A percentile compares a stretch with the other conserved stretches of the same genome.
These are phyloP conservation scores for Cordyceps farinosa DNA, from an alignment of 2,329 filamentous ascomycete genomes.

Conservation along the genomic window DNA sequence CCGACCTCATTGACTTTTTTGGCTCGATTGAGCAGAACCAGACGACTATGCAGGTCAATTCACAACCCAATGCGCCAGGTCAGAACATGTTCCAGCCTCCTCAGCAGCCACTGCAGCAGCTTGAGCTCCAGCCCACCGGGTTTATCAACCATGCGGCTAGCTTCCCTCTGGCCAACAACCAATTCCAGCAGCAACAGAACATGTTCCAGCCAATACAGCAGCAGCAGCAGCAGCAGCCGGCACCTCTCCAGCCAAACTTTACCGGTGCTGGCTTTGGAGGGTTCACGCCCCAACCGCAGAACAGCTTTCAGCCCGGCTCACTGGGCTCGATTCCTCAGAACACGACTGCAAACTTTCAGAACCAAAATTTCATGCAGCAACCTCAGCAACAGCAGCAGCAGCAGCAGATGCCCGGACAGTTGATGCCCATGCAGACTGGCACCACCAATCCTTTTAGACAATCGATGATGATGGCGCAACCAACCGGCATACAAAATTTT, in stretches of 20 bases:
- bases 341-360: slow-evolving; percentile 49
- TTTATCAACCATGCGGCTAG: slow-evolving; percentile 9
- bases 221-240: slow-evolving; percentile 37
- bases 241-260: slow-evolving; percentile 46
- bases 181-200: slow-evolving; percentile 31
- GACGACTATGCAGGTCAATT: slow-evolving; percentile 57
- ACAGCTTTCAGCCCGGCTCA: slow-evolving; percentile 48
- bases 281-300: slow-evolving; percentile 61
- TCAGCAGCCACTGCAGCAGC: slow-evolving; percentile 25
- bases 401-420: slow-evolving; percentile 25
- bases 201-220: slow-evolving; percentile 37
- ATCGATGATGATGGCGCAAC: slow-evolving; percentile 70
- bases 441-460: slow-evolving; percentile 91
- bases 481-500: slow-evolving; percentile 43
- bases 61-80: slow-evolving; percentile 29
- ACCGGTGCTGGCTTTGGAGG: slow-evolving; percentile 80
- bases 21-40: slow-evolving; percentile 89
- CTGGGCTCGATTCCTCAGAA: slow-evolving; percentile 59
- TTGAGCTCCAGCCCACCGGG: slow-evolving; percentile 21
- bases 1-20: slow-evolving; percentile 91
- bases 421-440: slow-evolving; percentile 24
- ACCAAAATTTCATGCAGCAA: slow-evolving; percentile 21
- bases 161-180: slow-evolving; percentile 24
- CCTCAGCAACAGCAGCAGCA: slow-evolving; percentile 23
- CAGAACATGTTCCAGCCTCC: slow-evolving; percentile 32